phyloP scores from a whole-genome alignment of 495 filamentous ascomycete genomes.

The Penicilliopsis zonata region DNA sequence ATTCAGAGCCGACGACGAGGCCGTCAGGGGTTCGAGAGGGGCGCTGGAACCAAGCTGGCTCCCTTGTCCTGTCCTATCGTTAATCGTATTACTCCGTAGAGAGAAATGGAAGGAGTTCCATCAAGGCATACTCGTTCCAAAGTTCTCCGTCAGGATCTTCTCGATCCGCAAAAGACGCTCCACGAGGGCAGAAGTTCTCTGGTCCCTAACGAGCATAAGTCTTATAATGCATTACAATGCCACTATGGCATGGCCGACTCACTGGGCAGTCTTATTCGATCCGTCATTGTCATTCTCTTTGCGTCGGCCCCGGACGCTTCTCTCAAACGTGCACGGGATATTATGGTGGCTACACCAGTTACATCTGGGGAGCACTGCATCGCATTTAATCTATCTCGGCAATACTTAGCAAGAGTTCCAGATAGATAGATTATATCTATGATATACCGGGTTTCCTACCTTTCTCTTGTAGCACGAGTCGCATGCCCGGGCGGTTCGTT shows the following conservation, averaged over 20 bases:
- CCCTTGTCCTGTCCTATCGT: too few species aligned
- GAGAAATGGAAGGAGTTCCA: too few species aligned
- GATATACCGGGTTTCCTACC: conserved; percentile 22
- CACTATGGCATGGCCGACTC: neutral
- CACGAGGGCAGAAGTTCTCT: conserved; percentile 18
- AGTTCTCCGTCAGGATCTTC: conserved; percentile 21
- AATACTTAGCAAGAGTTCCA: neutral
- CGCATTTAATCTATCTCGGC: conserved; percentile 37
- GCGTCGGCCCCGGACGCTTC: conserved; percentile 22
- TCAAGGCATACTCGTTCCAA: too few species aligned
- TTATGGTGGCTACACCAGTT: conserved; percentile 44
- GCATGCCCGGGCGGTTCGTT: conserved; percentile 31
- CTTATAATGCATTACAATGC: too few species aligned
- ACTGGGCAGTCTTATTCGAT: conserved; percentile 7
- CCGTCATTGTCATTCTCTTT: conserved; percentile 14
- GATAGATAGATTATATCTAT: conserved; percentile 1
- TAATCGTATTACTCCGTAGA: too few species aligned
- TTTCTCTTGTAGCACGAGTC: conserved; percentile 40
- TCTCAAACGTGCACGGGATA: conserved; percentile 34
- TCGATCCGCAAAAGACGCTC: conserved; percentile 31
- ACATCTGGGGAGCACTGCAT: conserved; percentile 28
- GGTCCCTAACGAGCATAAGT: conserved; percentile 8
- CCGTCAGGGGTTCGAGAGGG: conserved; percentile 9
- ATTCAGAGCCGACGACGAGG: conserved; percentile 29
- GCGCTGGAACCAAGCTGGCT: too few species aligned